Evolutionary conservation across 2,329 filamentous ascomycete genomes (phyloP).

Genomic region (Colletotrichum phormii): DNA sequence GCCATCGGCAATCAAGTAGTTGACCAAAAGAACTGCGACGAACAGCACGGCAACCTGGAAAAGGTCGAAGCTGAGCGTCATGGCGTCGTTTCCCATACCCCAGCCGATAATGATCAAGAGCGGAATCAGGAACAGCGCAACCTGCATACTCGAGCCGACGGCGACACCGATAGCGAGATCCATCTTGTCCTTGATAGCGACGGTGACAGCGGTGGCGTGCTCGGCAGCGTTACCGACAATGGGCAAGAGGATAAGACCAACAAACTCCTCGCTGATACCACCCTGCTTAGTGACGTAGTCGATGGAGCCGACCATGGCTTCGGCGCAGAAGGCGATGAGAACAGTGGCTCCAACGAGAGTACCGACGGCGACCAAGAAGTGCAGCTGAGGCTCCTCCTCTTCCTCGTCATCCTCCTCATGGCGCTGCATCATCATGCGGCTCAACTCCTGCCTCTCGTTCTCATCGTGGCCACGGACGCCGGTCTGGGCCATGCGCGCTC

Average conservation of each 20-base stretch:
- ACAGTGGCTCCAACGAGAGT: constrained; percentile 80
- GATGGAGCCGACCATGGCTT: constrained; percentile 82
- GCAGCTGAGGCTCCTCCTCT: constrained; percentile 79
- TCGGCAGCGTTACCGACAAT: constrained; percentile 89
- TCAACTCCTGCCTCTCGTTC: constrained; percentile 55
- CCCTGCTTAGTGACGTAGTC: constrained; percentile 72
- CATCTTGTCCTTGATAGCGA: constrained; percentile 88
- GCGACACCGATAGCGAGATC: constrained; percentile 85
- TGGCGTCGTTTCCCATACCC: constrained; percentile 76
- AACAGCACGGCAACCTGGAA: constrained; percentile 92
- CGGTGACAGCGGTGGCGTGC: constrained; percentile 83
- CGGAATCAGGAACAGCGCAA: constrained; percentile 82
- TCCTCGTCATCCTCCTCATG: constrained; percentile 74
- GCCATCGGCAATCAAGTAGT: constrained; percentile 87
- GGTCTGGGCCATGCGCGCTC: constrained; percentile 50
- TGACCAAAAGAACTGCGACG: constrained; percentile 84
- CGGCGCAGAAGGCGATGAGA: constrained; percentile 83
- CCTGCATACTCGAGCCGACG: constrained; percentile 84
- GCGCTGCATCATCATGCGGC: constrained; percentile 56
- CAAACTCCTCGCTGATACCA: constrained; percentile 76
- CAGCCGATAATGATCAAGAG: constrained; percentile 82
- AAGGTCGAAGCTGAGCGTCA: constrained; percentile 87
- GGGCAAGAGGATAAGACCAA: constrained; percentile 82
- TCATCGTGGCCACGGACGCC: constrained; percentile 48
- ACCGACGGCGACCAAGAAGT: constrained; percentile 76